Conservation (phyloP, 768 basidiomycete genomes). For the Panaeolus cyanescens region DNA sequence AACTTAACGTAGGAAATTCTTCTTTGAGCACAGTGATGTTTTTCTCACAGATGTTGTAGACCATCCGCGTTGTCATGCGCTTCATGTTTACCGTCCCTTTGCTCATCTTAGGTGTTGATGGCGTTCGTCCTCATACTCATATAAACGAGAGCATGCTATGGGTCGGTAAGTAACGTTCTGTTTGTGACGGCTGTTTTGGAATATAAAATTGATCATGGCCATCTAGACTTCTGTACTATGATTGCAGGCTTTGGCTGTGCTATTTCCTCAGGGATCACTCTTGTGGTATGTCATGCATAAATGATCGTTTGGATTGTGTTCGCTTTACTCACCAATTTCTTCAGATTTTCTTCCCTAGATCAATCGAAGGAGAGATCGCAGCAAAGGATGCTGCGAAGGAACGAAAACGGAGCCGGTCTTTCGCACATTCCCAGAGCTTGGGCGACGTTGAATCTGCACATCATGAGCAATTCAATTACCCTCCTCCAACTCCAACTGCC, state of each 20-base stretch:
- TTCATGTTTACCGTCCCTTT: constrained; percentile 70
- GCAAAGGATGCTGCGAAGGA: constrained; percentile 48
- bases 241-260: constrained; percentile 59
- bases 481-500: constrained; percentile 14
- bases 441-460: constrained; percentile 22
- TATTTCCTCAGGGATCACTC: constrained; percentile 73
- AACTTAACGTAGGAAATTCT: constrained; percentile 66
- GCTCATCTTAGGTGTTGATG: constrained; percentile 69
- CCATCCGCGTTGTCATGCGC: constrained; percentile 71
- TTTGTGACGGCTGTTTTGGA: not conserved
- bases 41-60: constrained; percentile 36
- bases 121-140: constrained; percentile 58
- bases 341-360: constrained; percentile 86
- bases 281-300: constrained; percentile 51
- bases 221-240: constrained; percentile 59
- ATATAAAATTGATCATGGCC: not conserved
- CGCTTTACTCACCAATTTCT: not conserved
- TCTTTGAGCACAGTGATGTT: not conserved
- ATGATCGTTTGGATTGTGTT: not conserved
- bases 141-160: constrained; percentile 63
- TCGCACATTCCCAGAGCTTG: constrained; percentile 21
- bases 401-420: constrained; percentile 35
- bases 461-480: constrained; percentile 16
- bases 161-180: constrained; percentile 41
- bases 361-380: constrained; percentile 65